Percentiles rank a stretch among this genome's conserved stretches.
These are phyloP conservation scores for Russula sp. DNA, from an alignment of 768 basidiomycete genomes.

Conservation along the genomic window DNA sequence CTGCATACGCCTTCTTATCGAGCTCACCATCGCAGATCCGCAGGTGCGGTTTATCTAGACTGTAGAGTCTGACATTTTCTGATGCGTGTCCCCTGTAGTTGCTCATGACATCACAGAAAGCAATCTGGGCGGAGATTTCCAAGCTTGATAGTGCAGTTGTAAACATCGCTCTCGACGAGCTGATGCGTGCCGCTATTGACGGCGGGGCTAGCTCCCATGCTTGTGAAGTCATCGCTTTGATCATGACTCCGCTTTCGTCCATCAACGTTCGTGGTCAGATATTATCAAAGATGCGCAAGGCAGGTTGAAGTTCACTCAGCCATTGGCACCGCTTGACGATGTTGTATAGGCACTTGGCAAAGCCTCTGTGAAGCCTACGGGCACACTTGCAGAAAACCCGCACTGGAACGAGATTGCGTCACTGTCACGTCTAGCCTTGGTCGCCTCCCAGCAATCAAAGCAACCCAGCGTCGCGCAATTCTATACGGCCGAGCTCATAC, in stretches of 20 bases:
- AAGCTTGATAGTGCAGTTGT: conserved; percentile 63
- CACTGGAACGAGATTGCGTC: conserved; percentile 83
- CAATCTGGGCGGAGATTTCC: conserved; percentile 75
- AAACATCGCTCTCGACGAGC: conserved; percentile 74
- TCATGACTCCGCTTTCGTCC: conserved; percentile 69
- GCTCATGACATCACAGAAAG: conserved; percentile 61
- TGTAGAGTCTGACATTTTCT: neutral
- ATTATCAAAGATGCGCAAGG: conserved; percentile 76
- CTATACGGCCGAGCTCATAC: conserved; percentile 79
- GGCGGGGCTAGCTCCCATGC: conserved; percentile 72
- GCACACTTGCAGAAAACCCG: conserved; percentile 61
- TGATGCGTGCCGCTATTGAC: conserved; percentile 80
- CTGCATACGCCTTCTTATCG: conserved; percentile 73
- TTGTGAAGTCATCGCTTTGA: conserved; percentile 73
- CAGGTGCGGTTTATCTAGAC: conserved; percentile 47
- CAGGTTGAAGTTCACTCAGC: conserved; percentile 33
- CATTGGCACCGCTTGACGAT: conserved; percentile 8
- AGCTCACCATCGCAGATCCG: conserved; percentile 67
- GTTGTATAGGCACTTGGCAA: conserved; percentile 62
- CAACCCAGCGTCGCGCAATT: conserved; percentile 66
- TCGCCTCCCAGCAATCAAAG: conserved; percentile 65
- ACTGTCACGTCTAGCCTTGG: conserved; percentile 68
- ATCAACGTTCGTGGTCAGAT: conserved; percentile 76
- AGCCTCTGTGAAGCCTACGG: conserved; percentile 61
- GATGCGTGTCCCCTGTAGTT: conserved; percentile 43